These are phyloP conservation scores for Abelmoschus esculentus DNA, from an alignment of 345 rosid species.

Conservation along the genomic window DNA sequence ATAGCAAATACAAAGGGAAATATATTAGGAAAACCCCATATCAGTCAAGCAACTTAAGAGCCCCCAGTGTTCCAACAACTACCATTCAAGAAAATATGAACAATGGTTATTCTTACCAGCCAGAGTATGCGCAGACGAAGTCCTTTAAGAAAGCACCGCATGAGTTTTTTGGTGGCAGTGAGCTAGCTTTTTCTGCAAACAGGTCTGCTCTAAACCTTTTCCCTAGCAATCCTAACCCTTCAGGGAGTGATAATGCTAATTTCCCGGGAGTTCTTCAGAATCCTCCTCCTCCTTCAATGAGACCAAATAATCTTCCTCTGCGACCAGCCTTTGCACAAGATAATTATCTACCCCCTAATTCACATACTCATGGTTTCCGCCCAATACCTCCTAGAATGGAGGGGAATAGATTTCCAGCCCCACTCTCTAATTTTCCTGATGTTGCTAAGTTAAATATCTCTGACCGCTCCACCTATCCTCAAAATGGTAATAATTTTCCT, in stretches of 20 bases:
- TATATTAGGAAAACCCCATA: constrained; percentile 18
- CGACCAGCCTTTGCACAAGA: constrained; percentile 35
- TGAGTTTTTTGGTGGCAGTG: constrained; percentile 50
- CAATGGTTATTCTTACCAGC: constrained; percentile 25
- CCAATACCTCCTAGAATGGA: constrained; percentile 38
- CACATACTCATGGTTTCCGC: constrained; percentile 34
- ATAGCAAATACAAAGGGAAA: constrained; percentile 36
- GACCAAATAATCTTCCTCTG: constrained; percentile 33
- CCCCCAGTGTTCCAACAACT: constrained; percentile 25
- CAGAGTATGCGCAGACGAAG: constrained; percentile 34
- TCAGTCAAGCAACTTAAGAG: constrained; percentile 40
- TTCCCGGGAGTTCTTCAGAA: constrained; percentile 25
- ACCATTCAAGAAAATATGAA: constrained; percentile 33
- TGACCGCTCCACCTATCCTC: constrained; percentile 31
- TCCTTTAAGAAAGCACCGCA: constrained; percentile 79
- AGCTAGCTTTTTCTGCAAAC: constrained; percentile 30
- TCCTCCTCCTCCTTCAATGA: constrained; percentile 25
- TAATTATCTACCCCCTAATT: constrained; percentile 20
- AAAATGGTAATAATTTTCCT: constrained; percentile 28
- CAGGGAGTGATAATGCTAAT: constrained; percentile 30
- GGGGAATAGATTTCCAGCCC: constrained; percentile 27
- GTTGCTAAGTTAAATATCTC: constrained; percentile 38
- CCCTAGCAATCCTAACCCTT: constrained; percentile 29
- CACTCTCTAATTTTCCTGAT: constrained; percentile 35
- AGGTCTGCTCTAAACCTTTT: constrained; percentile 28